Conservation (phyloP, 495 filamentous ascomycete genomes). For the Polyplosphaeria fusca region DNA sequence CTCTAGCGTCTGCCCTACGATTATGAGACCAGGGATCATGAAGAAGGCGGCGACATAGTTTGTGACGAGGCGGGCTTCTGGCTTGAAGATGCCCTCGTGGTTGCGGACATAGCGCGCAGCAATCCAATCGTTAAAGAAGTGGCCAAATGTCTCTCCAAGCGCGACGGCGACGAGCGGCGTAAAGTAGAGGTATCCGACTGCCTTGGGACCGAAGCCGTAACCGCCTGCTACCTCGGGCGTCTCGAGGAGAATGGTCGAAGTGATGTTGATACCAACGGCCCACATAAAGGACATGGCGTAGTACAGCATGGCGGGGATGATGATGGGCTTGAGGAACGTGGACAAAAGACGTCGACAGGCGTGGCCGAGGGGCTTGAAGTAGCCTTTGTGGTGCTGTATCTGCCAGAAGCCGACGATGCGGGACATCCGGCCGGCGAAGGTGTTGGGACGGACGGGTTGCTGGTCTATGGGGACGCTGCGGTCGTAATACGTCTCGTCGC, state of each 20-base stretch:
- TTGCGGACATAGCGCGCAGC: constrained; percentile 49
- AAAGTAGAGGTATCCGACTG: constrained; percentile 62
- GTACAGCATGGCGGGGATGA: constrained; percentile 51
- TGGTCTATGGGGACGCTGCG: constrained; percentile 47
- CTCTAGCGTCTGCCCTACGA: constrained; percentile 56
- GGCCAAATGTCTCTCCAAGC: constrained; percentile 54
- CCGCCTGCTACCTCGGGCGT: constrained; percentile 34
- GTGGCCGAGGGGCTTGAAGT: constrained; percentile 23
- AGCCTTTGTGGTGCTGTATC: constrained; percentile 56
- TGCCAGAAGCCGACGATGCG: constrained; percentile 70
- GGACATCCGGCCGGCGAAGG: constrained; percentile 43
- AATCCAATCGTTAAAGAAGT: constrained; percentile 58
- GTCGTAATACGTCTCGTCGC: constrained; percentile 62
- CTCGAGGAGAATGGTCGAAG: constrained; percentile 54
- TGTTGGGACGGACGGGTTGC: constrained; percentile 42
- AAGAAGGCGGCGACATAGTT: constrained; percentile 51
- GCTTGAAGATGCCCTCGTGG: constrained; percentile 54
- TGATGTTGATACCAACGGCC: constrained; percentile 62
- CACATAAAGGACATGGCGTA: constrained; percentile 57
- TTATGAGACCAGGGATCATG: constrained; percentile 50
- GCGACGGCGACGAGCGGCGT: constrained; percentile 53
- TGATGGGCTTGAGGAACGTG: constrained; percentile 52
- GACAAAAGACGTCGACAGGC: constrained; percentile 34
- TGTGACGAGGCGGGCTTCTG: constrained; percentile 56
- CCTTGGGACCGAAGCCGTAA: constrained; percentile 54